phyloP scores from a whole-genome alignment of 1,139 yeast genomes.

The Pichia sp. region DNA sequence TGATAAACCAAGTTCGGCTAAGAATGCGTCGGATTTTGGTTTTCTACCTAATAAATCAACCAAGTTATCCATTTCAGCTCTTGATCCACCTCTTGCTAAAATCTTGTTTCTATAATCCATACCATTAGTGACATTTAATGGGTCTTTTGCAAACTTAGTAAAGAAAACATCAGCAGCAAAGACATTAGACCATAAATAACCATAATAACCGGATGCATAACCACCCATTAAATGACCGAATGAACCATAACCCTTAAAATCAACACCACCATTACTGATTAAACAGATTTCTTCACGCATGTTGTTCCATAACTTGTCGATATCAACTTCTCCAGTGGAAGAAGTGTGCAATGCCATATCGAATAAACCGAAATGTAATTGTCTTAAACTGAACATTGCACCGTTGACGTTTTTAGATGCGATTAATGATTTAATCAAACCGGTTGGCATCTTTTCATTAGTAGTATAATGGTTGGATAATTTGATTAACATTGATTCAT shows the following conservation, averaged over 20 bases:
- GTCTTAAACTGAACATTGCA: constrained; percentile 68
- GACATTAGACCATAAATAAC: constrained; percentile 82
- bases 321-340: constrained; percentile 43
- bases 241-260: constrained; percentile 67
- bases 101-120: constrained; percentile 67
- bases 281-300: constrained; percentile 58
- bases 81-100: constrained; percentile 69
- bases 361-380: constrained; percentile 72
- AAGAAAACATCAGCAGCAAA: constrained; percentile 84
- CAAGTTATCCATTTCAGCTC: constrained; percentile 65
- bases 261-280: constrained; percentile 51
- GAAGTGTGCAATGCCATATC: constrained; percentile 76
- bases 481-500: constrained; percentile 52
- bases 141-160: constrained; percentile 65
- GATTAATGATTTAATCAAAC: constrained; percentile 58
- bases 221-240: constrained; percentile 87
- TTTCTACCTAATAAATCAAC: constrained; percentile 70
- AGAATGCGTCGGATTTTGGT: constrained; percentile 70
- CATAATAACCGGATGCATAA: constrained; percentile 84
- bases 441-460: constrained; percentile 57
- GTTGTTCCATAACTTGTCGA: constrained; percentile 60
- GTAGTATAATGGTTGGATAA: constrained; percentile 64
- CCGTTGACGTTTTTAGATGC: constrained; percentile 74
- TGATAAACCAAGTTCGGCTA: constrained; percentile 54
- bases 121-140: constrained; percentile 63